A percentile compares a stretch with the other conserved stretches of the same genome.
Evolutionary conservation across 1,139 yeast species (phyloP).

Genomic region (Lizanozyma gosingica): DNA sequence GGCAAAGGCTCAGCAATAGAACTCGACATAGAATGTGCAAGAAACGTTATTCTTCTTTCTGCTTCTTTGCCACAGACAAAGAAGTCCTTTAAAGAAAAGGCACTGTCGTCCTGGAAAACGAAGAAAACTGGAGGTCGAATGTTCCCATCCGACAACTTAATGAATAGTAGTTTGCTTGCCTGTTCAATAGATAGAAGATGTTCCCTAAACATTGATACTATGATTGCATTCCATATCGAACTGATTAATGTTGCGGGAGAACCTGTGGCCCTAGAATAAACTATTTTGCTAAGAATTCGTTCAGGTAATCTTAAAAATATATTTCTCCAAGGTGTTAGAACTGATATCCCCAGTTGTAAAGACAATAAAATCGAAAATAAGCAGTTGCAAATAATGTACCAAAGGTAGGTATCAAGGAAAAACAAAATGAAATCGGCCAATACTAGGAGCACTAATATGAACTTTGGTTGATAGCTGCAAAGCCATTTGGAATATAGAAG

Average conservation of each 20-base stretch:
- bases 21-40: slow-evolving; percentile 46
- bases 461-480: slow-evolving; percentile 31
- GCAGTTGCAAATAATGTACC: slow-evolving; percentile 50
- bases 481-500: slow-evolving; percentile 29
- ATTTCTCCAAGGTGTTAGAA: slow-evolving; percentile 54
- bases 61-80: slow-evolving; percentile 35
- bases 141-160: not conserved
- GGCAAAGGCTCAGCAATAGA: slow-evolving; percentile 43
- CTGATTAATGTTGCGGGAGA: slow-evolving; percentile 30
- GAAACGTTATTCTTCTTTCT: slow-evolving; percentile 41
- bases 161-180: not conserved
- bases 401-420: slow-evolving; percentile 45
- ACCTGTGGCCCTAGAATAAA: slow-evolving; percentile 22
- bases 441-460: slow-evolving; percentile 29
- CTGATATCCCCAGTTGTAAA: slow-evolving; percentile 42
- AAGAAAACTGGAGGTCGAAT: slow-evolving; percentile 30
- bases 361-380: slow-evolving; percentile 40
- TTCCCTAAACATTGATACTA: slow-evolving; percentile 50
- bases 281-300: slow-evolving; percentile 37
- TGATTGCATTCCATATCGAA: slow-evolving; percentile 44
- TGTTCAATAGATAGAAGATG: slow-evolving; percentile 43
- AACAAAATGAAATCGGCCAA: slow-evolving; percentile 39
- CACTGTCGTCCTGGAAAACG: slow-evolving; percentile 42
- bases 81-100: slow-evolving; percentile 20
- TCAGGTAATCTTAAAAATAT: slow-evolving; percentile 43